Percentiles rank a stretch among this genome's conserved stretches.
Evolutionary conservation across 2,329 filamentous ascomycete species (phyloP).

Genomic region (Dryadomyces quercivorus): DNA sequence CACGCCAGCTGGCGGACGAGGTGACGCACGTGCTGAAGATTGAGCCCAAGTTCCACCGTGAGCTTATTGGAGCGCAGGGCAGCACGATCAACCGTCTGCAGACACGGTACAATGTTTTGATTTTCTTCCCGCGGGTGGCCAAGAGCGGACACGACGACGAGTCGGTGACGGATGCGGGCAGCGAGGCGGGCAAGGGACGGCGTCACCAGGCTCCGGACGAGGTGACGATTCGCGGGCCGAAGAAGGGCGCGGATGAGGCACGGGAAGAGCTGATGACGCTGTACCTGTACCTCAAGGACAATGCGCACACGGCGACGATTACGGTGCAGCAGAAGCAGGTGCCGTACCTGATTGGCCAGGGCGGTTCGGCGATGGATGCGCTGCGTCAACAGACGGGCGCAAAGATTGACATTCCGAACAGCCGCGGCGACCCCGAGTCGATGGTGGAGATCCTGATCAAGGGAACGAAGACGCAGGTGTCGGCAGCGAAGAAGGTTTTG

Average conservation of each 20-base stretch:
- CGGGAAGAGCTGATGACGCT: slow-evolving; percentile 84
- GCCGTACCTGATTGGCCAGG: slow-evolving; percentile 84
- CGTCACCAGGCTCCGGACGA: slow-evolving; percentile 74
- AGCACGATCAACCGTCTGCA: slow-evolving; percentile 85
- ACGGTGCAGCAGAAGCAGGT: slow-evolving; percentile 85
- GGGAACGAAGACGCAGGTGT: slow-evolving; percentile 83
- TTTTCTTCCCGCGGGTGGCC: slow-evolving; percentile 72
- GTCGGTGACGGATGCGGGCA: slow-evolving; percentile 54
- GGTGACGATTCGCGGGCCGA: slow-evolving; percentile 81
- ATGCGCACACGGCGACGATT: slow-evolving; percentile 67
- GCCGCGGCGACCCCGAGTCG: slow-evolving; percentile 55
- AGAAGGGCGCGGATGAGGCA: slow-evolving; percentile 83
- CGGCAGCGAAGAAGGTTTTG: slow-evolving; percentile 81
- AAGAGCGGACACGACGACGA: slow-evolving; percentile 57
- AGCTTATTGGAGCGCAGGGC: slow-evolving; percentile 82
- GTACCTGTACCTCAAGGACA: slow-evolving; percentile 81
- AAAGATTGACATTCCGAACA: slow-evolving; percentile 81
- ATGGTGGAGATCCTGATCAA: slow-evolving; percentile 82
- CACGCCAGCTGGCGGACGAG: slow-evolving; percentile 81
- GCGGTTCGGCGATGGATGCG: slow-evolving; percentile 82
- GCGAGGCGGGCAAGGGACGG: slow-evolving; percentile 53
- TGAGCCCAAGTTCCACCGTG: slow-evolving; percentile 84
- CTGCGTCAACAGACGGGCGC: slow-evolving; percentile 75
- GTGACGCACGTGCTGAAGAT: slow-evolving; percentile 79
- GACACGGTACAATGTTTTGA: slow-evolving; percentile 82